A percentile compares a stretch with the other conserved stretches of the same genome.
phyloP scores from a whole-genome alignment of 768 basidiomycete genomes.

The Termitomyces sp. region DNA sequence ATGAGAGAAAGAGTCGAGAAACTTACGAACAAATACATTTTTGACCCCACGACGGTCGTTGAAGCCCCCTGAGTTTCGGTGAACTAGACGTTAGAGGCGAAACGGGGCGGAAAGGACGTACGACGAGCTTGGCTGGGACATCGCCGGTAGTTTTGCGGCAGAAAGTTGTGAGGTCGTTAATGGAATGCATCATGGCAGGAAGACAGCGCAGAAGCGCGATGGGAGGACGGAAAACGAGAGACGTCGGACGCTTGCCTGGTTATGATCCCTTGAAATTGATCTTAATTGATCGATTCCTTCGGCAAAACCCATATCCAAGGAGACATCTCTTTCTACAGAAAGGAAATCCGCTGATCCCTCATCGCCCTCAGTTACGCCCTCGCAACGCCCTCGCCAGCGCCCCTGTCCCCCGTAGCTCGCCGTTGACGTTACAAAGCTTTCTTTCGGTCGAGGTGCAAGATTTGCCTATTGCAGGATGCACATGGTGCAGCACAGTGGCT shows the following conservation, averaged over 20 bases:
- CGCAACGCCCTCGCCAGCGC: too few relatives aligned
- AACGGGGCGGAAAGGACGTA: slow-evolving; percentile 37
- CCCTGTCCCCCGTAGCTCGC: neutral
- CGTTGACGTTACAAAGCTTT: neutral
- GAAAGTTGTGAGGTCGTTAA: slow-evolving; percentile 87
- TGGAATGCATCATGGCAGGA: slow-evolving; percentile 59
- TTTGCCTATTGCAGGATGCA: neutral
- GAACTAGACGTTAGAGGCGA: slow-evolving; percentile 3
- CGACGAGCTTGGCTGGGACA: slow-evolving; percentile 86
- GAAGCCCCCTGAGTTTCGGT: slow-evolving; percentile 65
- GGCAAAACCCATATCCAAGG: slow-evolving; percentile 16
- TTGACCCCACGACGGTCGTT: slow-evolving; percentile 84
- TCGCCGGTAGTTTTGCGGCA: slow-evolving; percentile 81
- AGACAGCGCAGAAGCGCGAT: slow-evolving; percentile 16
- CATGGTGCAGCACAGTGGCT: neutral
- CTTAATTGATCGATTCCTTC: slow-evolving; percentile 16
- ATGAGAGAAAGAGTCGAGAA: neutral
- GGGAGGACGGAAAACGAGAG: slow-evolving; percentile 7
- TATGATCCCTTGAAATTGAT: neutral
- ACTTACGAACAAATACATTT: slow-evolving; percentile 87
- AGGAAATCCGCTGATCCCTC: neutral
- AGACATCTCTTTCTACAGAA: slow-evolving; percentile 3
- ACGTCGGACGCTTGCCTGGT: neutral
- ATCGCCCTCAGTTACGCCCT: neutral
- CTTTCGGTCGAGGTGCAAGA: too few relatives aligned